phyloP scores from a whole-genome alignment of 2,329 filamentous ascomycete genomes.

The Didymella keratinophila region DNA sequence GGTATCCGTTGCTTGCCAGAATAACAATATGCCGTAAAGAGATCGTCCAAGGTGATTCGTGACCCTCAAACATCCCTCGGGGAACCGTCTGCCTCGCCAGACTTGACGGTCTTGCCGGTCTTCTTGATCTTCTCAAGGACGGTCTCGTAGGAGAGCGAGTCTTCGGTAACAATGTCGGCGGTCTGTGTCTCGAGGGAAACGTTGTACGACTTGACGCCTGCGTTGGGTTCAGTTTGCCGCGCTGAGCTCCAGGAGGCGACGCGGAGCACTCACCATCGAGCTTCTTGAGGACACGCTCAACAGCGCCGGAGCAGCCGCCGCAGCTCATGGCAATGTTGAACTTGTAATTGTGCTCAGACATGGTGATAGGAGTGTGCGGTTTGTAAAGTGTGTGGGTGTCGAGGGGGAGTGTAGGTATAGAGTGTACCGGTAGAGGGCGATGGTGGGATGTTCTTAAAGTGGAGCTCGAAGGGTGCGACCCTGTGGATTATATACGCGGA shows the following conservation, averaged over 20 bases:
- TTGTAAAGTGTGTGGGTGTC: slow-evolving; percentile 6
- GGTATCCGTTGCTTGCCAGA: slow-evolving; percentile 31
- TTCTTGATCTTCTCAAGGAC: slow-evolving; percentile 90
- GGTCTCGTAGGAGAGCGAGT: slow-evolving; percentile 75
- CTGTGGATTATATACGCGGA: slow-evolving; percentile 17
- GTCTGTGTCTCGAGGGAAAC: slow-evolving; percentile 88
- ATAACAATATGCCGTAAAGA: slow-evolving; percentile 24
- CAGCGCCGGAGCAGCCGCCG: slow-evolving; percentile 92
- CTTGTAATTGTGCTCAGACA: slow-evolving; percentile 83
- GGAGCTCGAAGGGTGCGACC: slow-evolving; percentile 15
- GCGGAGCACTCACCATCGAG: slow-evolving; percentile 72
- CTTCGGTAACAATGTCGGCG: slow-evolving; percentile 76
- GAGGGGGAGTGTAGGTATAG: slow-evolving; percentile 5
- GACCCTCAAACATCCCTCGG: slow-evolving; percentile 38
- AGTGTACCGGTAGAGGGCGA: not conserved
- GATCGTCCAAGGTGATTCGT: slow-evolving; percentile 12
- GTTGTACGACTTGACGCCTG: slow-evolving; percentile 86
- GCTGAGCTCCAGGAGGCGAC: slow-evolving; percentile 11
- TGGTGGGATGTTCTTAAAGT: slow-evolving; percentile 15
- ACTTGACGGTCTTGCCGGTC: slow-evolving; percentile 92
- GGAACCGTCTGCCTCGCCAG: slow-evolving; percentile 72
- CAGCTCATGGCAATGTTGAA: slow-evolving; percentile 96
- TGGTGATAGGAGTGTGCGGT: slow-evolving; percentile 51
- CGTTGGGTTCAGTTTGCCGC: slow-evolving; percentile 21
- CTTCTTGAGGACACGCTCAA: slow-evolving; percentile 91